Evolutionary conservation across 2,329 filamentous ascomycete species (phyloP).

Genomic region (Calcarisporium arbuscula): DNA sequence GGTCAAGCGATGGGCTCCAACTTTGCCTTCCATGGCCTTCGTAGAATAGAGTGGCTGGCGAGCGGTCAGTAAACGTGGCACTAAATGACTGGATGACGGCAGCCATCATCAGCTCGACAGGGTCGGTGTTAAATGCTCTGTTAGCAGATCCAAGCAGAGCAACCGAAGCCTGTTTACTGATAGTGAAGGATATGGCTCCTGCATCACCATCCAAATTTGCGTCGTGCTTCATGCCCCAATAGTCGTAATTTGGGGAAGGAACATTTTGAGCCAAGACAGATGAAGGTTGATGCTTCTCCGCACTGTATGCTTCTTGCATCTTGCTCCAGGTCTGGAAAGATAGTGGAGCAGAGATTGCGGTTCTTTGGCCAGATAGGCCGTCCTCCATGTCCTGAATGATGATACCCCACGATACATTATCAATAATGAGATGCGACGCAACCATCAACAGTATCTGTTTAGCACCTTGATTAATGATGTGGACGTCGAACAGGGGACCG

Average conservation of each 20-base stretch:
- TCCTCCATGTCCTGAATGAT: conserved; percentile 10
- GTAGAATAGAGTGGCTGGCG: conserved; percentile 18
- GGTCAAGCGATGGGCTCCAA: conserved; percentile 11
- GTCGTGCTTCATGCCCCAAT: conserved; percentile 1
- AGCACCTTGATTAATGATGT: too few relatives aligned
- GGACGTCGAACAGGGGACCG: too few relatives aligned
- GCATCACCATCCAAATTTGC: not conserved
- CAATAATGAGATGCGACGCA: conserved; percentile 12
- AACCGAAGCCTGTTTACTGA: conserved; percentile 3
- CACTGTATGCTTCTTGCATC: conserved; percentile 1
- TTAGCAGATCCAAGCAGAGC: conserved; percentile 5
- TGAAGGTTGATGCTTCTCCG: not conserved
- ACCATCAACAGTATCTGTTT: too few relatives aligned
- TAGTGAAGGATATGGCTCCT: conserved; percentile 1
- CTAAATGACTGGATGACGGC: conserved; percentile 16
- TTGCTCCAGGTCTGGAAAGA: not conserved
- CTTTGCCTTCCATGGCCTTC: conserved; percentile 28
- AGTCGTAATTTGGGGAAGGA: not conserved
- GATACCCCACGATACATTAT: conserved; percentile 13
- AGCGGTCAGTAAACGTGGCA: conserved; percentile 18
- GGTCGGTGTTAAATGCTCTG: conserved; percentile 5
- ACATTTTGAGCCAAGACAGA: not conserved
- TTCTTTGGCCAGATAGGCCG: not conserved
- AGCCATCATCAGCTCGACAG: conserved; percentile 4
- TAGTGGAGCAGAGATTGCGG: not conserved